Base-by-base conservation (phyloP, 2,329 filamentous ascomycete genomes). In the Neofusicoccum parvum region DNA sequence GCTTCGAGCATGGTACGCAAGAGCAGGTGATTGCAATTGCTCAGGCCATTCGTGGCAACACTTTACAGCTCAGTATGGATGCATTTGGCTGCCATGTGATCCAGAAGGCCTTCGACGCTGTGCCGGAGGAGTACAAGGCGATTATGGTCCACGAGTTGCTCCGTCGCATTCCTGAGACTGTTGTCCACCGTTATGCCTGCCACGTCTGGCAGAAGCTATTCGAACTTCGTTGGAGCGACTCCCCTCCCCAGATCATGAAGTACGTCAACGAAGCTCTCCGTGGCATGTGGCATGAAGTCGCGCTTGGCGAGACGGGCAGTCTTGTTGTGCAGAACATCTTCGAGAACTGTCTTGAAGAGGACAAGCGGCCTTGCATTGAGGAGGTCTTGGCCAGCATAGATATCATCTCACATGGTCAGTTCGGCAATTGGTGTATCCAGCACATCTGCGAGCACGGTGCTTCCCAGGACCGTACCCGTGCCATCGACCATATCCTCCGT, bases 181-280 rank as follows among this genome's bases (percentile, higher is more conserved):
- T 99, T 69, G 95, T 99, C 75, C 96, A 99, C 80, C 91, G 96
- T 70, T 99, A 99, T 80, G 95, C 95, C 66, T 99, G 95, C 74
- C 95, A 99, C 78, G 95, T 99, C 68, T 99, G 95, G 95, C 95
- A 99, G 82, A 99, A 99, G 83, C 87, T 99, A 34, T 99, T 99
- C 77, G 95, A 99, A 79, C 87, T 99, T 71, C 90, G 95, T 74
- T 99, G 95, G 95, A 92, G 89, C 69, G 91, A 94, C 72, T 92
- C 93, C 45, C 95, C 95, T 48, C 95, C 95, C 27, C 94, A 97
- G 79, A 97, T 99, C 80, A 99, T 99, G 95, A 92, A 91, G 73
- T 97, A 92, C 73, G 96, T 99, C 80, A 99, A 99, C 74, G 93
- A 98, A 72, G 91, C 95, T 67, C 86, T 99, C 64, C 87, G 88